phyloP scores from a whole-genome alignment of 495 filamentous ascomycete genomes.

The Penicillium ucsense region DNA sequence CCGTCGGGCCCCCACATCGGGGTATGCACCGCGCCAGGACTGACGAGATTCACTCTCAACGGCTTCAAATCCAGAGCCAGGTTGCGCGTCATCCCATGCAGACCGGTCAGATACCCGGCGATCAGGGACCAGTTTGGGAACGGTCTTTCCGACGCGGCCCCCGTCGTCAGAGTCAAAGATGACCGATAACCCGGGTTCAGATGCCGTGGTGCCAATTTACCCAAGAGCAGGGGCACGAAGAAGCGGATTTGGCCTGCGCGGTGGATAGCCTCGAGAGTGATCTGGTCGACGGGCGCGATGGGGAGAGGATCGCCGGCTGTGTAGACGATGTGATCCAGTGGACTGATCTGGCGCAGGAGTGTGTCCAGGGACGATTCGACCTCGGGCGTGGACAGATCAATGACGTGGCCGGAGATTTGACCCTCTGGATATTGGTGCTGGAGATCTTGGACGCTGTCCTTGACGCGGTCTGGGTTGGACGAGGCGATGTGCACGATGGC shows the following conservation, averaged over 20 bases:
- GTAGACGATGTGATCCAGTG: not conserved
- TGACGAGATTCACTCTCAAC: constrained; percentile 49
- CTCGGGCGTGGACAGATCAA: not conserved
- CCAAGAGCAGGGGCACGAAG: not conserved
- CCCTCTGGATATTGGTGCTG: not conserved
- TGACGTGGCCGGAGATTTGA: not conserved
- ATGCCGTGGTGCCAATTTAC: not conserved
- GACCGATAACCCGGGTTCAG: not conserved
- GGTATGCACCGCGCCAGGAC: constrained; percentile 46
- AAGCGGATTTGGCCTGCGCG: not conserved
- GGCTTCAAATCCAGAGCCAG: constrained; percentile 53
- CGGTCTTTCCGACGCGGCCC: not conserved
- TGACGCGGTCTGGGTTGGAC: not conserved
- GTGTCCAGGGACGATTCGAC: not conserved
- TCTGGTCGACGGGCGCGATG: not conserved
- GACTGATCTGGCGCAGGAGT: not conserved
- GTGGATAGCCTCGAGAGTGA: not conserved
- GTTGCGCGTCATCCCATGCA: constrained; percentile 13
- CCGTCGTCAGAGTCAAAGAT: not conserved
- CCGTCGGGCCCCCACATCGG: constrained; percentile 26
- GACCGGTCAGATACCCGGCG: not conserved
- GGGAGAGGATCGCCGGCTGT: not conserved
- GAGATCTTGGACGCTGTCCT: not conserved
- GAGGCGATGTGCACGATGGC: not conserved
- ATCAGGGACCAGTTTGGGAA: not conserved